These are phyloP conservation scores for Penicillium turbatum DNA, from an alignment of 495 filamentous ascomycete species.

Conservation along the genomic window DNA sequence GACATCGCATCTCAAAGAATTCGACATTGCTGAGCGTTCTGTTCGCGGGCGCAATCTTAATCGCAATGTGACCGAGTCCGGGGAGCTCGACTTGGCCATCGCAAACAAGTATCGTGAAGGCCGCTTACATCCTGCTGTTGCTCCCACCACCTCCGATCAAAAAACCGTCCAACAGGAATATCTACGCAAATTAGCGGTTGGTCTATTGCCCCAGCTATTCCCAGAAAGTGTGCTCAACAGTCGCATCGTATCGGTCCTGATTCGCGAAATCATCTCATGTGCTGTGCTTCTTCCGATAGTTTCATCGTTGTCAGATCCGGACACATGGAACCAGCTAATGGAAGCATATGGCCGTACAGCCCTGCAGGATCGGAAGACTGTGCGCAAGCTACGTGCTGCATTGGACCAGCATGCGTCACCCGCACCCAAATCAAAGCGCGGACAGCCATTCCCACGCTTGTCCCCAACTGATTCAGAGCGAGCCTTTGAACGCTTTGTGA, in stretches of 20 bases:
- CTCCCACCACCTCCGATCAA: constrained; percentile 72
- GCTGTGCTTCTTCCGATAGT: constrained; percentile 40
- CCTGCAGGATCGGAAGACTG: constrained; percentile 92
- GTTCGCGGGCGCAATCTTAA: constrained; percentile 84
- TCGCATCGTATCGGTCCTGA: constrained; percentile 69
- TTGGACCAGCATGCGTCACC: constrained; percentile 93
- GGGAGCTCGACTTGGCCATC: constrained; percentile 91
- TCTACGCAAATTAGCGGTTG: constrained; percentile 63
- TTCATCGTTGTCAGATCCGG: constrained; percentile 63
- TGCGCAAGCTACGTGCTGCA: constrained; percentile 87
- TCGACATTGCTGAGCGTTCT: constrained; percentile 81
- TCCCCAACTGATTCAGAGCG: constrained; percentile 73
- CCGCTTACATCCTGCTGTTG: constrained; percentile 84
- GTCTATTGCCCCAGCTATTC: constrained; percentile 70
- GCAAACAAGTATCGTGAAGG: constrained; percentile 88
- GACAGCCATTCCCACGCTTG: constrained; percentile 63
- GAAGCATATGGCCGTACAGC: constrained; percentile 83
- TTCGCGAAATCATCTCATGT: constrained; percentile 75
- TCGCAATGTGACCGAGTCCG: constrained; percentile 88
- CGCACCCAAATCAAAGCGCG: constrained; percentile 59
- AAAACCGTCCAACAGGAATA: constrained; percentile 83
- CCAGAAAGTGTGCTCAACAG: constrained; percentile 71
- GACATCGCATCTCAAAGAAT: constrained; percentile 86
- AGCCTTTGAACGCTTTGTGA: constrained; percentile 89
- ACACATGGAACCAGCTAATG: constrained; percentile 95